Evolutionary conservation across 306 rosid genomes (phyloP).

Genomic region (Glycine tomentella): DNA sequence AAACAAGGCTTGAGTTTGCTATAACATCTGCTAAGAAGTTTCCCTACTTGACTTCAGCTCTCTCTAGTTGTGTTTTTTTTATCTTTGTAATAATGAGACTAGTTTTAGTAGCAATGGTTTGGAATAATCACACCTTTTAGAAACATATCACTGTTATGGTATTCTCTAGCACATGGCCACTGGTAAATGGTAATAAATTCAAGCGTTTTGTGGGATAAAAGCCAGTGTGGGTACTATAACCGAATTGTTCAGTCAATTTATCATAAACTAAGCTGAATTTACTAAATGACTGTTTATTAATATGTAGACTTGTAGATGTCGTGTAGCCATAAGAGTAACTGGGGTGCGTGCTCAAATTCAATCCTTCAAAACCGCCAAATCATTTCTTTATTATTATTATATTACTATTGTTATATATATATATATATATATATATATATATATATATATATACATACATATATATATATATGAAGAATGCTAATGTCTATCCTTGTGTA

Average conservation of each 20-base stretch:
- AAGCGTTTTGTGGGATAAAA: conserved; percentile 5
- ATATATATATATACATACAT: too few species aligned
- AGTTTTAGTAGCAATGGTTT: conserved; percentile 25
- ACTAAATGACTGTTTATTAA: too few species aligned
- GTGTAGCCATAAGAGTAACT: too few species aligned
- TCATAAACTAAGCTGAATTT: too few species aligned
- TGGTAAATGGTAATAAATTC: conserved; percentile 7
- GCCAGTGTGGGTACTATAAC: not conserved
- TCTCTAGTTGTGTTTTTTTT: conserved; percentile 21
- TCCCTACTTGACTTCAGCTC: not conserved
- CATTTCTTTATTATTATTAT: too few species aligned
- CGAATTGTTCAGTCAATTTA: not conserved
- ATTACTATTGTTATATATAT: too few species aligned
- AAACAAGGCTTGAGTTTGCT: conserved; percentile 40
- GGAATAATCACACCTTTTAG: conserved; percentile 17
- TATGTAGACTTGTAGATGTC: too few species aligned
- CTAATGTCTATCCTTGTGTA: too few species aligned
- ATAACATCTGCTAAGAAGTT: conserved; percentile 31
- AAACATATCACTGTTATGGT: not conserved
- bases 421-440: too few species aligned
- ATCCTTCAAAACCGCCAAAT: too few species aligned
- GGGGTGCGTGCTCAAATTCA: too few species aligned
- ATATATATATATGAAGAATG: too few species aligned
- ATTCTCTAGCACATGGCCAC: not conserved
- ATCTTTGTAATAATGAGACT: conserved; percentile 16